Evolutionary conservation across 208 protist genomes (phyloP).

Genomic region (Entamoeba invadens): DNA sequence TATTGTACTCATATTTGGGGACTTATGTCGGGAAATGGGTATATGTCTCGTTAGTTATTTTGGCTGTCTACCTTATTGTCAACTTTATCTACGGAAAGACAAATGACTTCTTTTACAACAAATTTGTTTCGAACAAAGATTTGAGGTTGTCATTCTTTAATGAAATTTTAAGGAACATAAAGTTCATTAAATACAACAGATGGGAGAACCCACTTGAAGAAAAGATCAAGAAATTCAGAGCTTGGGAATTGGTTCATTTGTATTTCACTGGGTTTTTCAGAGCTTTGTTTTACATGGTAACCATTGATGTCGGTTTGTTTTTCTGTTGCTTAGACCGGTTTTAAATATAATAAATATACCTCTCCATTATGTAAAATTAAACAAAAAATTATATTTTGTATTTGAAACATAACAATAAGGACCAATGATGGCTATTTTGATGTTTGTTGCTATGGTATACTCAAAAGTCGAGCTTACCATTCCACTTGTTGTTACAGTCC

Average conservation of each 20-base stretch:
- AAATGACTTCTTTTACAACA: not conserved
- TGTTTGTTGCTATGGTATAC: not conserved
- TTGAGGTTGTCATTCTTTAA: constrained; percentile 33
- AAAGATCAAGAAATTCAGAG: constrained; percentile 15
- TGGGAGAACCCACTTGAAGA: constrained; percentile 40
- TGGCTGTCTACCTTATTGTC: constrained; percentile 39
- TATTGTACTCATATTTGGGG: constrained; percentile 35
- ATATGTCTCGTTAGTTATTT: constrained; percentile 35
- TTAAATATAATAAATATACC: too few species aligned
- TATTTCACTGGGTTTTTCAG: not conserved
- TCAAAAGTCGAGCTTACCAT: not conserved
- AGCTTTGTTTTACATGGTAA: not conserved
- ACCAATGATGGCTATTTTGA: not conserved
- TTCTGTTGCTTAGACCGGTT: too few species aligned
- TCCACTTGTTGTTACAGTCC: not conserved
- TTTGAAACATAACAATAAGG: too few species aligned
- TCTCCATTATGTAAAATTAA: too few species aligned
- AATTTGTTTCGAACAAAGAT: constrained; percentile 28
- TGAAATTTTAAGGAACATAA: constrained; percentile 46
- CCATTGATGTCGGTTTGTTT: not conserved
- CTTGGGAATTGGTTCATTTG: not conserved
- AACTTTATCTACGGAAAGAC: constrained; percentile 13
- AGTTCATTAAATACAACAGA: constrained; percentile 49
- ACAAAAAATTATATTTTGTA: too few species aligned
- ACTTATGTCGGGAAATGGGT: constrained; percentile 29